Base-by-base conservation (phyloP, 148 eudicot species). In the Hydrangea macrophylla region DNA sequence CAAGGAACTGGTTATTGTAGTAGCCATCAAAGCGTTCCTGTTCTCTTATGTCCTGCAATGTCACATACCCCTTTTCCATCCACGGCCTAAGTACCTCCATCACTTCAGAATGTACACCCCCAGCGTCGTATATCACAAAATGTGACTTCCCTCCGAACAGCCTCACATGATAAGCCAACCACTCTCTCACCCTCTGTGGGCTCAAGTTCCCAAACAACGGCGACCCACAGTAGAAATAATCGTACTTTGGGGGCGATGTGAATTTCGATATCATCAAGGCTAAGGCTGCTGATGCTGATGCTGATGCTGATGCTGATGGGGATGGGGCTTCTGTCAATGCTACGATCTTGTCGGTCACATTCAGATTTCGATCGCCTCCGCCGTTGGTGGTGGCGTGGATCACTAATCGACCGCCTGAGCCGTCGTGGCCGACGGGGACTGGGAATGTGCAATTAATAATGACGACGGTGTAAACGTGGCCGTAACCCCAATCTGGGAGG, bases 401-500 rank as follows among this genome's bases (percentile, higher is more conserved):
- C 32, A 82, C 33, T 9, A 89, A 75, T 11, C 58, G 65, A 1
- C 91, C 91, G 13, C 87, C 95, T 3, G 55, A 5, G 0, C 67
- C 39, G 24, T 75, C 81, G 5, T 36, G n/a, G 17, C 65, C 79
- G 30, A 70, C 70, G 9, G 83, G 62, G 58, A 17, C 3, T 0
- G 88, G 72, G 77, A 92, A 92, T 1, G 95, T 86, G 72, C 97
- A 92, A 76, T 86, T 92, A 20, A 92, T 61, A 0, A 92, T 84
- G 1, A 86, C 78, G 23, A 81, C 85, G 9, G 94, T 88, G 81
- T 88, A 91, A 6, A 91, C 90, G 44, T 86, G 81, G 28, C 97
- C 95, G 70, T 76, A 88, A 53, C 95, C 92, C 97, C 97, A 92
- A 44, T 92, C 97, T 0, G 94, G 90, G 39, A 91, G 86, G 65